These are phyloP conservation scores for Brassica carinata DNA, from an alignment of 345 rosid species.

Conservation along the genomic window DNA sequence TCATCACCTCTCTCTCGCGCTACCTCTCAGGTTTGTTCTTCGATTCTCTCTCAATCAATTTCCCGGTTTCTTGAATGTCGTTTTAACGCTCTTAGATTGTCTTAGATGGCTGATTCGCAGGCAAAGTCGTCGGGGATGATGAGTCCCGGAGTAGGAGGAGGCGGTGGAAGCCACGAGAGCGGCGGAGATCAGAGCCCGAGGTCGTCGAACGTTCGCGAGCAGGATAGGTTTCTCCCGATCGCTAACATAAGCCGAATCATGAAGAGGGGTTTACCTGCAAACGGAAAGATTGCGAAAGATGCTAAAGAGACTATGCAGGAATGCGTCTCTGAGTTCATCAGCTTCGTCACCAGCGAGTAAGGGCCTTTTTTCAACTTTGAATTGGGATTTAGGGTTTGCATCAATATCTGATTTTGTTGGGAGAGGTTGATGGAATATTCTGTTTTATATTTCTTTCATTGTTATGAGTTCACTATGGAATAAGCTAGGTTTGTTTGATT, in stretches of 20 bases:
- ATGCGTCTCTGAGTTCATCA: constrained; percentile 78
- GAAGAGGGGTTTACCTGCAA: constrained; percentile 66
- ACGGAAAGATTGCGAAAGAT: constrained; percentile 72
- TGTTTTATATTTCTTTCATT: background rate
- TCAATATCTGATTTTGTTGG: background rate
- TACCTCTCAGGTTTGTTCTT: constrained; percentile 9
- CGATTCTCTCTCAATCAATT: constrained; percentile 4
- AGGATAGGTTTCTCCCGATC: constrained; percentile 67
- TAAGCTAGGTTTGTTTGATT: constrained; percentile 5
- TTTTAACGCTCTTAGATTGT: constrained; percentile 10
- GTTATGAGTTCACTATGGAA: background rate
- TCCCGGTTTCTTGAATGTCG: too few species aligned
- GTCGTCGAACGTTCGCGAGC: constrained; percentile 57
- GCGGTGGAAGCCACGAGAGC: constrained; percentile 77
- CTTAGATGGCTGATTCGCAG: constrained; percentile 45
- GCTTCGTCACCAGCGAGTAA: constrained; percentile 71
- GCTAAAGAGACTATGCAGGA: constrained; percentile 78
- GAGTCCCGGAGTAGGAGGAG: constrained; percentile 67
- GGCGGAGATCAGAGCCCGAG: constrained; percentile 91
- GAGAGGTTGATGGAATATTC: background rate
- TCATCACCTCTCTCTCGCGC: background rate
- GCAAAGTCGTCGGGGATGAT: constrained; percentile 34
- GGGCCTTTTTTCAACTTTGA: background rate
- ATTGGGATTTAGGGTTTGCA: background rate
- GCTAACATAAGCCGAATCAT: constrained; percentile 76